Percentiles rank a stretch among this genome's conserved stretches.
phyloP scores from a whole-genome alignment of 306 rosid genomes.

The Glycyrrhiza uralensis region DNA sequence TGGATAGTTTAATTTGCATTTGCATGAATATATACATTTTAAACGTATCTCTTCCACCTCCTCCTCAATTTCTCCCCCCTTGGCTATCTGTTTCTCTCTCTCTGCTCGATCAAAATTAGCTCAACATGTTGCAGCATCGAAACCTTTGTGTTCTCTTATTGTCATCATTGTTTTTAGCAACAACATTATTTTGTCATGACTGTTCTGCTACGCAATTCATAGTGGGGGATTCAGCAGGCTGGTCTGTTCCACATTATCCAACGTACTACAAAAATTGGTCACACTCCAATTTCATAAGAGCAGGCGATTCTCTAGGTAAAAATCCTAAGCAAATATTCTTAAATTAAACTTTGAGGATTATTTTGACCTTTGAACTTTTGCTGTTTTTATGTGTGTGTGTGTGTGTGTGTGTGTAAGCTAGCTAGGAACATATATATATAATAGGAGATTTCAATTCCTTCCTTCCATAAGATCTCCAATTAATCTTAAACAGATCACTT shows the following conservation, averaged over 20 bases:
- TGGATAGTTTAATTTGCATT: not conserved
- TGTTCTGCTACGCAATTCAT: slow-evolving; percentile 29
- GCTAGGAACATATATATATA: not conserved
- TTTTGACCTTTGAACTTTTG: not conserved
- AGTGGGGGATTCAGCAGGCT: slow-evolving; percentile 44
- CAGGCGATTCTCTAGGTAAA: slow-evolving; percentile 42
- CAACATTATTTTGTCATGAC: slow-evolving; percentile 7
- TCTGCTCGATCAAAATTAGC: not conserved
- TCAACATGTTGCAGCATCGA: slow-evolving; percentile 30
- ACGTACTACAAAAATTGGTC: slow-evolving; percentile 36
- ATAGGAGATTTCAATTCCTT: not conserved
- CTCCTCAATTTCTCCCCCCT: not conserved
- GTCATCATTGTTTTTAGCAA: slow-evolving; percentile 26
- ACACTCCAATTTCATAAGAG: slow-evolving; percentile 18
- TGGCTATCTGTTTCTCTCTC: not conserved
- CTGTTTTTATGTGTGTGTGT: slow-evolving; percentile 15
- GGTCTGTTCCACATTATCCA: slow-evolving; percentile 45
- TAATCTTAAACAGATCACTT: no score
- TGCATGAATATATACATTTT: not conserved
- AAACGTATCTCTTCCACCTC: not conserved
- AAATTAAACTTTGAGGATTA: not conserved
- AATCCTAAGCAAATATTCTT: not conserved
- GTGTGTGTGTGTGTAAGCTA: no score
- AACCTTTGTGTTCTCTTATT: slow-evolving; percentile 20
- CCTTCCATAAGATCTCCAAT: not conserved